Conservation (phyloP, 2,329 filamentous ascomycete species). For the Ophiostoma pallidulum region DNA sequence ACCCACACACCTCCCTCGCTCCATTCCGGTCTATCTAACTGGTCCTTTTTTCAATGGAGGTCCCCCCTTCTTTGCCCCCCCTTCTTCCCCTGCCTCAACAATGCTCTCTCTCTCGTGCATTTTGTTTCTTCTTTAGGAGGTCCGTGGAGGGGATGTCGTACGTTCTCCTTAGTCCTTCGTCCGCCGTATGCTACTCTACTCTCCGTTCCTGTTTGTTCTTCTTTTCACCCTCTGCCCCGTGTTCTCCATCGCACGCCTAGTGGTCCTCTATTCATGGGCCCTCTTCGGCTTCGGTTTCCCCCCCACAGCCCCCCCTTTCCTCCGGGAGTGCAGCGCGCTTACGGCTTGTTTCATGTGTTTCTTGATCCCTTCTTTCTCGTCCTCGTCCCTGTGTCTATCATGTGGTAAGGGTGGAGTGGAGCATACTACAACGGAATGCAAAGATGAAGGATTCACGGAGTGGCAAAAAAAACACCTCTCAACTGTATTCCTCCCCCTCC, state of each 20-base stretch:
- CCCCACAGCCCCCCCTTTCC: too few relatives aligned
- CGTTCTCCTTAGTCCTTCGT: too few relatives aligned
- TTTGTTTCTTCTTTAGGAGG: not conserved
- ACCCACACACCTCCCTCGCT: slow-evolving; percentile 6
- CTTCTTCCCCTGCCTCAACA: not conserved
- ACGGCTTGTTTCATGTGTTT: slow-evolving; percentile 12
- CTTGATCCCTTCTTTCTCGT: not conserved
- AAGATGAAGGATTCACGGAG: too few relatives aligned
- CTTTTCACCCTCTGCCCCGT: not conserved
- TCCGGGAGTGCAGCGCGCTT: slow-evolving; percentile 18
- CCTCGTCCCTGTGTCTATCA: not conserved
- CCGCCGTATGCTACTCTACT: too few relatives aligned
- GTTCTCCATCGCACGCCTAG: not conserved
- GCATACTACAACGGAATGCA: slow-evolving; percentile 1
- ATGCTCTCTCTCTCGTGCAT: not conserved
- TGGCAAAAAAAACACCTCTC: too few relatives aligned
- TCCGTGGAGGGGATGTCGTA: too few relatives aligned
- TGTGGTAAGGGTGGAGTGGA: not conserved
- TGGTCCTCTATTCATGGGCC: not conserved
- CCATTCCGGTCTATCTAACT: not conserved
- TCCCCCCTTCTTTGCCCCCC: not conserved
- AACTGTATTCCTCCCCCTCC: too few relatives aligned
- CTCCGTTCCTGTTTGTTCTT: not conserved
- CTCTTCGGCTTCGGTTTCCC: not conserved
- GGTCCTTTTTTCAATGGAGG: not conserved